Evolutionary conservation across 2,329 filamentous ascomycete genomes (phyloP), one percentile per base, ranked within the genome.

Genomic region (Sordariomycetes sp.): DNA sequence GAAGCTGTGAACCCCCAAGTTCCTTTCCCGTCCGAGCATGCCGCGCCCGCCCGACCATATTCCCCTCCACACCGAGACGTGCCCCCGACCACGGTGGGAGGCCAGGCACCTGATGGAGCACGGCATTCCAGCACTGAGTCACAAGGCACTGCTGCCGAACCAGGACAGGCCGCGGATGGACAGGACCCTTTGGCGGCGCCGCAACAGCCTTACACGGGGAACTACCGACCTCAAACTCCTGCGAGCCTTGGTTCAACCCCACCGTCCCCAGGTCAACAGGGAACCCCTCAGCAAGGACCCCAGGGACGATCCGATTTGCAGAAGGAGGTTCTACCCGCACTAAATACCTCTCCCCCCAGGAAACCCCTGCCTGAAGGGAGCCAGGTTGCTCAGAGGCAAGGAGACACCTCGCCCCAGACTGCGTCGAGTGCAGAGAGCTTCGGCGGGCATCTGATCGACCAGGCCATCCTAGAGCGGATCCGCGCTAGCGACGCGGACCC

Each of bases 321-420:
- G 15, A 54, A 51, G 36, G 52, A 54, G 25, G n/a, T 53, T 17
- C 39, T 45, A 35, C 25, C 63, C 60, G 51, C 60, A 36, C 59
- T 74, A 15, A 70, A 74, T 58, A 73, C 73, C 24, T 69, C 67
- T n/a, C 72, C 71, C 56, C 69, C 72, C 36, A 72, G 79, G 60
- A 83, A 82, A 63, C 78, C 79, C 25, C 62, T 82, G 13, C 75
- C 76, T 25, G 62, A 66, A n/a, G 70, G 72, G 54, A 62, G 65
- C 6, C 71, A 71, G 60, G 71, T 22, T 12, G 34, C 20, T 20
- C 55, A 52, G 22, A 15, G 22, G 10, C 34, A 36, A 13, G 28
- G 20, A 1, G 34, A 56, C 10, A 13, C 35, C 2, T 45, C 56
- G 24, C 56, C 56, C 5, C 32, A 35, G 22, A 51, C 56, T 20